Base-by-base conservation (phyloP, 352 stramenopile species). In the Pythium scleroteichum region DNA sequence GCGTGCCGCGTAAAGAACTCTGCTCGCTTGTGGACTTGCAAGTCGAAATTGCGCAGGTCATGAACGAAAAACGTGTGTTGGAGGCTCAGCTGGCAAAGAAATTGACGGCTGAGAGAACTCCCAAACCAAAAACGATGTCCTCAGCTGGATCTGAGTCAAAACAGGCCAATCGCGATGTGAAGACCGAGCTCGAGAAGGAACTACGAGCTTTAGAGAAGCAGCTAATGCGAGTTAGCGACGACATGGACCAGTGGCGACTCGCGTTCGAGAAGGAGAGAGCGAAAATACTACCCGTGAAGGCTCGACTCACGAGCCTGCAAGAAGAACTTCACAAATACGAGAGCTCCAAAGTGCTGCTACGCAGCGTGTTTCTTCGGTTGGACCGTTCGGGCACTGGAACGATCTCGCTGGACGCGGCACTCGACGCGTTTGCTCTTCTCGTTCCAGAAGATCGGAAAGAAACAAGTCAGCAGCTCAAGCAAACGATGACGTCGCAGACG, bases 21-120 rank as follows among this genome's bases (percentile, higher is more conserved):
- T 72, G 64, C 33, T 75, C 78, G 13, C 64, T 87, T 10, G 68
- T 80, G 5, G 76, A 88, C 2, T 26, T 87, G 1, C 76, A 88
- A 24, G 57, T 86, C 3, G 75, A 85, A 41, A 79, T 90, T 29
- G 71, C 71, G 0, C 60, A 73, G 7, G 53, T 86, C 2, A 41
- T 86, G 2, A 62, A 75, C 12, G 68, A 81, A 39, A 88, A 90
- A 23, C 70, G 78, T 0, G 40, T 42, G 14, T 29, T 89, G 9
- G 76, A 85, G 55, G 44, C 41, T 5, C 62, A 78, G 24, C 40
- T 68, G 4, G 23, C 41, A 1, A 32, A 50, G 22, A 19, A 16
- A 19, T 23, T 53, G 32, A n/a, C 23, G 10, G 7, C n/a, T 10
- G 24, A 27, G 16, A 46, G 52, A 51, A 24, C 6, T 32, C 20